These are phyloP conservation scores for Pelomyxa schiedti DNA, from an alignment of 78 protist species.

Conservation along the genomic window DNA sequence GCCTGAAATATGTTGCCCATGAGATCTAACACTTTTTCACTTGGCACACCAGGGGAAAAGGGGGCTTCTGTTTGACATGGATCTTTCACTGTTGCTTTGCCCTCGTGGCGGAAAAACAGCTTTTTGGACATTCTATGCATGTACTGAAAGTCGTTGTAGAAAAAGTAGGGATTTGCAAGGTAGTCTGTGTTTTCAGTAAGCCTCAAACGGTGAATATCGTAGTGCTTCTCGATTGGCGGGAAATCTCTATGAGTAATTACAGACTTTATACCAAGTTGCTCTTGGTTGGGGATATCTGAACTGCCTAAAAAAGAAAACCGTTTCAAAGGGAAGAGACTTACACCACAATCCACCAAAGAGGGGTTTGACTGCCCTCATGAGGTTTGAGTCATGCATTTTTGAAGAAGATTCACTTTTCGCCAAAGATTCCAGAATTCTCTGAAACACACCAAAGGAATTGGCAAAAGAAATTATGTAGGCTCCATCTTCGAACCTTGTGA, in stretches of 20 bases:
- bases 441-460: background rate
- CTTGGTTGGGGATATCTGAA: background rate
- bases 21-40: background rate
- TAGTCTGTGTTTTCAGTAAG: background rate
- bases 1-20: background rate
- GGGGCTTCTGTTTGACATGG: too few species aligned
- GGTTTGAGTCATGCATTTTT: background rate
- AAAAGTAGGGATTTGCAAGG: background rate
- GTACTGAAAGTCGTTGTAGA: background rate
- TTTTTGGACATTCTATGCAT: background rate
- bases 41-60: background rate
- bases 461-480: background rate
- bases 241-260: background rate
- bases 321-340: background rate
- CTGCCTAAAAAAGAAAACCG: background rate
- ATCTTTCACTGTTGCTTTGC: too few species aligned
- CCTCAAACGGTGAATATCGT: background rate
- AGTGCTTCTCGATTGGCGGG: background rate
- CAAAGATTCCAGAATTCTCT: background rate
- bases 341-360: background rate
- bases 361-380: background rate
- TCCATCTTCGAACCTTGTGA: background rate
- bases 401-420: too few species aligned
- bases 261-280: background rate
- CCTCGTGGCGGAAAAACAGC: background rate